phyloP scores from a whole-genome alignment of 208 protist genomes.

The Novymonas esmeraldas region DNA sequence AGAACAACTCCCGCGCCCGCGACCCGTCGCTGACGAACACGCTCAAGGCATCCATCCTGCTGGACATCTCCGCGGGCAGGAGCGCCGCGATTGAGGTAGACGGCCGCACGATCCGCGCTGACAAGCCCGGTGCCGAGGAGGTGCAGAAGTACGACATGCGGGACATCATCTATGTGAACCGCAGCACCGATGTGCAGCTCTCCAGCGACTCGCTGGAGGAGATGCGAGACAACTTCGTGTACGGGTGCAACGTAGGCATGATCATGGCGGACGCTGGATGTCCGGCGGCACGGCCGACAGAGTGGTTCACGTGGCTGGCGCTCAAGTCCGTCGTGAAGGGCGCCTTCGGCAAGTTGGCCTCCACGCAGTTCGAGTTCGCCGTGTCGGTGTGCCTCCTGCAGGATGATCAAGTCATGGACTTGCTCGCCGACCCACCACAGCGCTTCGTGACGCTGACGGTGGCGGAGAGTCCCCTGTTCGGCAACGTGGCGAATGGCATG shows the following conservation, averaged over 20 bases:
- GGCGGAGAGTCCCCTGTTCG: constrained; percentile 74
- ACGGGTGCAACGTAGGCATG: constrained; percentile 67
- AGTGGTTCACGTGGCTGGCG: constrained; percentile 72
- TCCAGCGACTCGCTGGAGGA: constrained; percentile 57
- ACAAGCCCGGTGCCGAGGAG: constrained; percentile 58
- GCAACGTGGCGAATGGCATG: constrained; percentile 66
- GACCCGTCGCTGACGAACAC: constrained; percentile 54
- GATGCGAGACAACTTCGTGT: constrained; percentile 59
- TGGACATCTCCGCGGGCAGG: constrained; percentile 30
- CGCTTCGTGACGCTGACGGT: constrained; percentile 51
- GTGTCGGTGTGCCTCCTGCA: constrained; percentile 68
- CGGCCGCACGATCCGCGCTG: constrained; percentile 49
- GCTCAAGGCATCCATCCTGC: constrained; percentile 59
- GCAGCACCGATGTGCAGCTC: constrained; percentile 39
- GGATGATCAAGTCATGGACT: constrained; percentile 75
- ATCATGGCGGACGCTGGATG: constrained; percentile 67
- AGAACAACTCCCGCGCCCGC: constrained; percentile 24
- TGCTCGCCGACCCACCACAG: constrained; percentile 41
- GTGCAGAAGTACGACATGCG: constrained; percentile 74
- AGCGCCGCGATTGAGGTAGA: constrained; percentile 45
- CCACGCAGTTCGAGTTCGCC: constrained; percentile 40
- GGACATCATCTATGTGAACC: constrained; percentile 49
- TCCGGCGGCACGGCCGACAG: constrained; percentile 39
- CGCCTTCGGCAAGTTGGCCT: constrained; percentile 45
- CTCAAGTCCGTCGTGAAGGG: constrained; percentile 59